Evolutionary conservation across 1,139 yeast genomes (phyloP), one percentile per base, ranked within the genome.

Genomic region (Taphrina communis): DNA sequence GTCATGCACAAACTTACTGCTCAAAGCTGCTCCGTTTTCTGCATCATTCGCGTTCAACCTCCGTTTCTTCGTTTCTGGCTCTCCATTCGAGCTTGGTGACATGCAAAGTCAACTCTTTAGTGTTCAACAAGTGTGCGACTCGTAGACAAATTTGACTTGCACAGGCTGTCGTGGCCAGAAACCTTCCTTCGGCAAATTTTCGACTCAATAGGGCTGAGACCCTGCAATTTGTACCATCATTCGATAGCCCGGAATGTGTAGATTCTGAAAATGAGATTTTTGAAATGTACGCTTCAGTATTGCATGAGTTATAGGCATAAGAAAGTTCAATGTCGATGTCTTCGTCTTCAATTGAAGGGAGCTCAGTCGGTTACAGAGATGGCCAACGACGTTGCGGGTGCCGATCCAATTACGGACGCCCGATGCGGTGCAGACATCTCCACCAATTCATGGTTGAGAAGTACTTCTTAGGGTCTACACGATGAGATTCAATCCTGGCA

Each of bases 81-180:
- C 58, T 7, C 42, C 58, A 53, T 53, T 42, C 42, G 58, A 53
- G 42, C 42, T 53, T 9, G 36, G 25, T 53, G 58, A 53, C 58
- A 53, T 53, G 42, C 41, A 53, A 53, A 17, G 42, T 35, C 42
- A 19, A 11, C 17, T 21, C 39, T 9, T 17, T 7, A 11, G 2
- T 19, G 35, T 5, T 2, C 11, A 6, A 17, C 35, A 9, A 8
- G n/a, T 9, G 11, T 14, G 21, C n/a, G 5, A 17, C 21, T 9
- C 25, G 9, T 51, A 35, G 21, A 38, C 17, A 11, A 21, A 25
- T 19, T 11, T 39, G 42, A 39, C 42, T 39, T 14, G 42, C 14
- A 39, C 42, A 39, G 42, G 3, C 31, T 25, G 31, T 25, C 31
- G 31, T 25, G 31, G 31, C 31, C 31, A 25, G 31, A 25, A 25